These are phyloP conservation scores for Penicillium sp. DNA, from an alignment of 2,329 filamentous ascomycete genomes.

Conservation along the genomic window DNA sequence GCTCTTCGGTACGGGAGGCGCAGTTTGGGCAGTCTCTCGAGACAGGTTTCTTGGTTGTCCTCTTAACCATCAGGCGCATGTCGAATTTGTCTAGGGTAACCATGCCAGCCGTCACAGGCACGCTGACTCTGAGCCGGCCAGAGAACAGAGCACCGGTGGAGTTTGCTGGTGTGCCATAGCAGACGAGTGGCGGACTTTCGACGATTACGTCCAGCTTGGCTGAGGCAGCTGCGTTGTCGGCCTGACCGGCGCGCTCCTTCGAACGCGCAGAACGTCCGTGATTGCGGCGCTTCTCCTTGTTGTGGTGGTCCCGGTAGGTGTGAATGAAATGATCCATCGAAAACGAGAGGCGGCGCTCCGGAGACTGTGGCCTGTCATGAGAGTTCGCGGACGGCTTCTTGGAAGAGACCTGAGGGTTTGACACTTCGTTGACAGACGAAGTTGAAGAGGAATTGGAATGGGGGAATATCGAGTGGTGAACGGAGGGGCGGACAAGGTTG, in stretches of 20 bases:
- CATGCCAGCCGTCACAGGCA: slow-evolving; percentile 66
- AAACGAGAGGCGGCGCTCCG: slow-evolving; percentile 48
- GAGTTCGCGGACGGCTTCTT: slow-evolving; percentile 34
- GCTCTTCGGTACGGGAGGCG: slow-evolving; percentile 69
- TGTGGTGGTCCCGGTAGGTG: slow-evolving; percentile 45
- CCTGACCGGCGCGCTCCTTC: slow-evolving; percentile 41
- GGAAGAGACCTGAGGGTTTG: slow-evolving; percentile 21
- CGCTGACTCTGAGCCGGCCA: slow-evolving; percentile 75
- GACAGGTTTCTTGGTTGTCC: slow-evolving; percentile 81
- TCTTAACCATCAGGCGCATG: slow-evolving; percentile 72
- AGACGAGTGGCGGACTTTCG: slow-evolving; percentile 84
- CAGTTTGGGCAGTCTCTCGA: slow-evolving; percentile 79
- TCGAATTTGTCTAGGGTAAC: slow-evolving; percentile 72
- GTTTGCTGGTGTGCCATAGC: slow-evolving; percentile 74
- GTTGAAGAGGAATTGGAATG: slow-evolving; percentile 44
- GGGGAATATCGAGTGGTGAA: slow-evolving; percentile 35
- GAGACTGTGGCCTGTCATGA: slow-evolving; percentile 40
- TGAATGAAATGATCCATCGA: slow-evolving; percentile 51
- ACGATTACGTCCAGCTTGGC: slow-evolving; percentile 67
- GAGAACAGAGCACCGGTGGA: slow-evolving; percentile 87
- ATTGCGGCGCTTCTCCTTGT: slow-evolving; percentile 48
- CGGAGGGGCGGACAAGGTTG: slow-evolving; percentile 44
- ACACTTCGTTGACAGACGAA: slow-evolving; percentile 44
- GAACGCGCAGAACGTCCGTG: slow-evolving; percentile 41
- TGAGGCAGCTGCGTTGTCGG: slow-evolving; percentile 42